A percentile compares a stretch with the other conserved stretches of the same genome.
Conservation (phyloP, 371 early-diverging fungal genomes). For the Choanephora cucurbitarum region DNA sequence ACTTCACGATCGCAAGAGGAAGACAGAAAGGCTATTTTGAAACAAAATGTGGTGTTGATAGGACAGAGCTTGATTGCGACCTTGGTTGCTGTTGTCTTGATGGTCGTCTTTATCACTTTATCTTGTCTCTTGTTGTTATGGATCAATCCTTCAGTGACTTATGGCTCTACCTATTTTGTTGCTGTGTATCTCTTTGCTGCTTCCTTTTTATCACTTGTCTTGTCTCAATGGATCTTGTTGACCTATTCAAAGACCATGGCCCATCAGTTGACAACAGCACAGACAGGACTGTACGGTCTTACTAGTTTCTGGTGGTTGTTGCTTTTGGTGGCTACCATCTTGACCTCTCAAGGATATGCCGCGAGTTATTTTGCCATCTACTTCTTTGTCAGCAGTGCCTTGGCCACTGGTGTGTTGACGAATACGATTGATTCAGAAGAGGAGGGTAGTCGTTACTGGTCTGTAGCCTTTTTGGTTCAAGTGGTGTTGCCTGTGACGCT, state of each 20-base stretch:
- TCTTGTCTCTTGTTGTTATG: slow-evolving; percentile 14
- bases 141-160: slow-evolving; percentile 34
- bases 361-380: slow-evolving; percentile 42
- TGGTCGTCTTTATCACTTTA: slow-evolving; percentile 15
- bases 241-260: not conserved
- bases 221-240: slow-evolving; percentile 18
- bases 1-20: not conserved
- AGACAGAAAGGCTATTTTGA: slow-evolving; percentile 2
- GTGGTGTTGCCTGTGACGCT: slow-evolving; percentile 37
- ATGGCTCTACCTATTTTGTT: slow-evolving; percentile 25
- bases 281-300: slow-evolving; percentile 33
- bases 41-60: not conserved
- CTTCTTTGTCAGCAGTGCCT: slow-evolving; percentile 40
- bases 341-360: slow-evolving; percentile 31
- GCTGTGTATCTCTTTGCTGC: slow-evolving; percentile 16
- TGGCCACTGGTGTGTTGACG: slow-evolving; percentile 28
- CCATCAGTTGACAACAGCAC: slow-evolving; percentile 4
- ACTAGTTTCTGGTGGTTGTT: slow-evolving; percentile 50
- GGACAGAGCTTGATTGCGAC: slow-evolving; percentile 19
- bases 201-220: slow-evolving; percentile 26
- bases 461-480: slow-evolving; percentile 37
- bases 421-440: slow-evolving; percentile 9
- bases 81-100: slow-evolving; percentile 13
- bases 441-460: slow-evolving; percentile 22
- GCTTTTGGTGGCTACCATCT: slow-evolving; percentile 32